Base-by-base conservation (phyloP, 2,329 filamentous ascomycete species). In the Plectosphaerella plurivora region DNA sequence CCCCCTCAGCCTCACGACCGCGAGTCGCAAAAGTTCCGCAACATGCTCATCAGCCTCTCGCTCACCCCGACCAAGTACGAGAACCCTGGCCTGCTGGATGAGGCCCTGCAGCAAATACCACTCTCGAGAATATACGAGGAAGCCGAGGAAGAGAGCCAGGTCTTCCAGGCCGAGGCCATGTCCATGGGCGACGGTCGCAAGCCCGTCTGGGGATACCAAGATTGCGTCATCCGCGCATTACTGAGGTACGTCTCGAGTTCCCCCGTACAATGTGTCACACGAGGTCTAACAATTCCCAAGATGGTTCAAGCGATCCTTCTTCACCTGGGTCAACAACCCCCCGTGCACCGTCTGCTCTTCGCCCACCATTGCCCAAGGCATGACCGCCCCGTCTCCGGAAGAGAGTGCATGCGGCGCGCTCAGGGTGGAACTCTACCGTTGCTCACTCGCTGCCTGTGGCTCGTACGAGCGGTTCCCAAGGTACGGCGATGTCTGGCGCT, bases 251-350 rank as follows among this genome's bases (percentile, higher is more conserved):
- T 53, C 39, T n/a, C 8, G 7, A n/a, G 4, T 10, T 24, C 44
- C 5, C 4, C 44, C 20, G 3, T 14, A 14, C n/a, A 22, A 10
- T 44, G 39, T 10, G 12, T 49, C n/a, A 33, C 8, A 33, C 9
- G 8, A 33, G 14, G 25, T 51, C 50, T 52, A 41, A 60, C 53
- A 53, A 46, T 22, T 44, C 16, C 49, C 49, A 18, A 91, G 89
- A 71, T 97, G 94, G 94, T 99, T 97, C 75, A 96, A 94, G 74
- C 82, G 88, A 58, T 87, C 88, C 8, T 97, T 97, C 74, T 97
- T 97, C 73, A 86, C 88, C 55, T 99, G 92, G 87, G 91, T 97
- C 63, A 96, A 97, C 74, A 97, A 97, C 70, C 94, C 94, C 1
- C 81, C 87, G 16, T 97, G 94, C 70, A 81, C 87, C 10, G 77